Base-by-base conservation (phyloP, 257 asterid genomes). In the Fraxinus excelsior region DNA sequence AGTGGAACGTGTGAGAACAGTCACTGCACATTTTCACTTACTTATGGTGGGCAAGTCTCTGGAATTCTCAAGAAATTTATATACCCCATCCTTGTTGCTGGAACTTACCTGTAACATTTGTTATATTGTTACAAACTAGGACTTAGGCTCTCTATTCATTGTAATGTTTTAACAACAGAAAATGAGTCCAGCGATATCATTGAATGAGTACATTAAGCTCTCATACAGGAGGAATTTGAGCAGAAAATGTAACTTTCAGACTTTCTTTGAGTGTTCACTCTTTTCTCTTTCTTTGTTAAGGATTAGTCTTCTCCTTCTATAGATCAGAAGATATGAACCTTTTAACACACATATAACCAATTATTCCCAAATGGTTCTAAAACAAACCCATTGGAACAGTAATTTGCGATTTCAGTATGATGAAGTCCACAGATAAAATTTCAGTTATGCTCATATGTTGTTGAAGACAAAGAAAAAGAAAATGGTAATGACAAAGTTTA, bases 11-110 rank as follows among this genome's bases (percentile, higher is more conserved):
- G 26, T 1, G 60, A 53, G 9, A 25, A 42, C 2, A 16, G 19
- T 26, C 35, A 62, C 13, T 62, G 68, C 35, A 80, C 90, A 84
- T 71, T 62, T 25, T 35, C 68, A 82, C 90, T 87, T 74, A 87
- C 90, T 78, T 79, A 87, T 80, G 19, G 86, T 82, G 67, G 90
- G 90, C 71, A 84, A 67, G 21, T 80, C 83, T 60, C 81, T 84
- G 8, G 82, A 87, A 31, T 77, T 79, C 69, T 87, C 87, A 53
- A 87, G 87, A 80, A 84, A 87, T 73, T 53, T 75, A 74, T 80
- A 73, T 14, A 81, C 79, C 62, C 80, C 86, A 28, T 71, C 80
- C 28, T 67, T 79, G 56, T 81, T 79, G 74, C 78, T 75, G 37
- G 51, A 14, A 73, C 71, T 76, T 70, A 87, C 87, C 88, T 87